These are phyloP conservation scores for Sclerotinia glacialis DNA, from an alignment of 2,329 filamentous ascomycete species.

Conservation along the genomic window DNA sequence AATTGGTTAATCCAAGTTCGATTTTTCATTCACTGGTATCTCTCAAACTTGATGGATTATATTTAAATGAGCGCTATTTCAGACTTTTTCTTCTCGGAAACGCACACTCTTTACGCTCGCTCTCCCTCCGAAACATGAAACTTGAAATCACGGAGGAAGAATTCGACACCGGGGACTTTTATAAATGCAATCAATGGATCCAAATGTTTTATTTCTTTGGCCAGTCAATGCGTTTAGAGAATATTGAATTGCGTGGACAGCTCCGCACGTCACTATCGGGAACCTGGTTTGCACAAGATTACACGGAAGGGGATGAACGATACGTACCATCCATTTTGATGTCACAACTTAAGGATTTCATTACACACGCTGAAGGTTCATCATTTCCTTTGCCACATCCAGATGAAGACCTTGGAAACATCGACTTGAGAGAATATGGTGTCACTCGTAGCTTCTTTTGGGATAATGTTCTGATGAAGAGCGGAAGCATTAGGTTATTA, in stretches of 20 bases:
- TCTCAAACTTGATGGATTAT: background rate
- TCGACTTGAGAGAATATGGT: background rate
- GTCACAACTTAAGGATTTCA: background rate
- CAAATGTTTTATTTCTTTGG: constrained; percentile 2
- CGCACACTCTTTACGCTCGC: background rate
- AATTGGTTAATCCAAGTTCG: background rate
- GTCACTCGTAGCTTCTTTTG: background rate
- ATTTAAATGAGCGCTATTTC: constrained; percentile 5
- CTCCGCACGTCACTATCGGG: background rate
- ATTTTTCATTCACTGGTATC: background rate
- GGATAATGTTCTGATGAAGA: fast-evolving
- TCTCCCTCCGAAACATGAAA: background rate
- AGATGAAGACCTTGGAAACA: background rate
- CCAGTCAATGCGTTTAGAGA: background rate
- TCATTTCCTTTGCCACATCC: constrained; percentile 1
- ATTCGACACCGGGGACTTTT: background rate
- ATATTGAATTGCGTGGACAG: background rate
- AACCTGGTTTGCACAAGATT: background rate
- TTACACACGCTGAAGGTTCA: background rate
- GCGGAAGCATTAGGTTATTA: background rate
- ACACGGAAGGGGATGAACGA: background rate
- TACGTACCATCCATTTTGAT: background rate
- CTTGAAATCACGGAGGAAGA: background rate
- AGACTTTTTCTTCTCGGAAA: background rate
- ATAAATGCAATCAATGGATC: background rate